Conservation (phyloP, 192 early-diverging fungal genomes). For the Coemansia sp. region DNA sequence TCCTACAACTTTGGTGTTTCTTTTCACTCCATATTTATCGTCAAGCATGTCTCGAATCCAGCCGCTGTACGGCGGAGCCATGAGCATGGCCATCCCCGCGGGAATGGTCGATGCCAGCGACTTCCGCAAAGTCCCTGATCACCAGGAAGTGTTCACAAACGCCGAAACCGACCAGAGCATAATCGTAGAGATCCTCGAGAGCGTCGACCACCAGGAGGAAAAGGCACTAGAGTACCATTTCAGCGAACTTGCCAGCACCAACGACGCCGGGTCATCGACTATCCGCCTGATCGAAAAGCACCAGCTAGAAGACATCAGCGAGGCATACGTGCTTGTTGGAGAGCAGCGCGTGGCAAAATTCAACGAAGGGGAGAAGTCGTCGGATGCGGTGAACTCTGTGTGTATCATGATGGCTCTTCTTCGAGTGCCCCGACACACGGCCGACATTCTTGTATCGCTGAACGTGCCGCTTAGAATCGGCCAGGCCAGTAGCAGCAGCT, state of each 20-base stretch:
- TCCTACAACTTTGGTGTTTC: too few relatives aligned
- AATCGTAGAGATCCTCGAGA: slow-evolving; percentile 84
- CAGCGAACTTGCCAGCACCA: slow-evolving; percentile 72
- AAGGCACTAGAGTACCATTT: slow-evolving; percentile 71
- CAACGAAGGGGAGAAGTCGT: slow-evolving; percentile 54
- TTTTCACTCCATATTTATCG: too few relatives aligned
- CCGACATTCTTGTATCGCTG: slow-evolving; percentile 76
- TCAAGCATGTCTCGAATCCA: neutral
- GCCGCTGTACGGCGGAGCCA: slow-evolving; percentile 71
- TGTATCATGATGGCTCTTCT: slow-evolving; percentile 70
- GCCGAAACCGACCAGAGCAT: slow-evolving; percentile 71
- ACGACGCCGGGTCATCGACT: slow-evolving; percentile 58
- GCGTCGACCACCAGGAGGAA: slow-evolving; percentile 53
- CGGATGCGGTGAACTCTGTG: slow-evolving; percentile 61
- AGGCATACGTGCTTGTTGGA: slow-evolving; percentile 58
- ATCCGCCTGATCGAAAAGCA: slow-evolving; percentile 29
- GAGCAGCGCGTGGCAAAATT: slow-evolving; percentile 77
- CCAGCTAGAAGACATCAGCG: slow-evolving; percentile 2
- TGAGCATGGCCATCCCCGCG: slow-evolving; percentile 59
- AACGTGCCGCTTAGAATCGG: slow-evolving; percentile 69
- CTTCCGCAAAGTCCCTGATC: slow-evolving; percentile 81
- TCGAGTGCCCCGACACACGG: slow-evolving; percentile 63
- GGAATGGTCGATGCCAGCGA: slow-evolving; percentile 65
- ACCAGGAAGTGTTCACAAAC: slow-evolving; percentile 90
- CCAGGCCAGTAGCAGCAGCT: slow-evolving; percentile 13